phyloP scores from a whole-genome alignment of 441 rosid genomes.

The Adansonia gregorii region DNA sequence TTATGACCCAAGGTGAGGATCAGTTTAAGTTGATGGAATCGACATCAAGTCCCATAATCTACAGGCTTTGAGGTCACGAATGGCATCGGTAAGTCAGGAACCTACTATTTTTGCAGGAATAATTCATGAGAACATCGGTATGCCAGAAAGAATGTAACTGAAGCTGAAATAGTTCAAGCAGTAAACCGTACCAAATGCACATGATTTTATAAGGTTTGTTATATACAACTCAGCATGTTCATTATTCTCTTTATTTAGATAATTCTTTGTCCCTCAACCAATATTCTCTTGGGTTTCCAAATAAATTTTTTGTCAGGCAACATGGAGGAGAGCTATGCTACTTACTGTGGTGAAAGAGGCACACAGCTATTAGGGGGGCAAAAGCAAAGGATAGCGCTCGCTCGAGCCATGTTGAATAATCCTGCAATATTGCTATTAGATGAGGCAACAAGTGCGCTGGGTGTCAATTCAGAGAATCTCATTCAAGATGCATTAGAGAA shows the following conservation, averaged over 20 bases:
- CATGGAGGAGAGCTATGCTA: slow-evolving; percentile 25
- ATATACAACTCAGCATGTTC: background rate
- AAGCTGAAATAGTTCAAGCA: slow-evolving; percentile 24
- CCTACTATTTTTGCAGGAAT: slow-evolving; percentile 29
- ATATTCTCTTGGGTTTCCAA: background rate
- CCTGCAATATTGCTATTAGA: slow-evolving; percentile 32
- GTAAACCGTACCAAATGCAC: slow-evolving; percentile 27
- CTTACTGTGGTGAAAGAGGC: slow-evolving; percentile 28
- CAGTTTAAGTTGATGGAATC: slow-evolving; percentile 21
- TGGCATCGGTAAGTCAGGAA: slow-evolving; percentile 28
- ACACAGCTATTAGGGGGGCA: slow-evolving; percentile 33
- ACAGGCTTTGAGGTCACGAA: slow-evolving; percentile 20
- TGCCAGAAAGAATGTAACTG: slow-evolving; percentile 11
- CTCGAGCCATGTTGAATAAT: slow-evolving; percentile 27
- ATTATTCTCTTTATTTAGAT: background rate
- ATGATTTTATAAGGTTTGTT: slow-evolving; percentile 28
- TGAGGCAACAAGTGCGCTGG: slow-evolving; percentile 32
- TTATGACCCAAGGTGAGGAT: slow-evolving; percentile 21
- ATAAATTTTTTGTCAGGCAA: background rate
- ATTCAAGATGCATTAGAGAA: slow-evolving; percentile 35
- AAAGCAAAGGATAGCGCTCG: slow-evolving; percentile 34
- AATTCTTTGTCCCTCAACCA: background rate
- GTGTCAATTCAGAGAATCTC: slow-evolving; percentile 31
- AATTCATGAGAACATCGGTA: slow-evolving; percentile 28
- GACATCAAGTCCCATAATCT: slow-evolving; percentile 23